A percentile compares a stretch with the other conserved stretches of the same genome.
These are phyloP conservation scores for Penicillium expansum DNA, from an alignment of 2,329 filamentous ascomycete genomes.

Conservation along the genomic window DNA sequence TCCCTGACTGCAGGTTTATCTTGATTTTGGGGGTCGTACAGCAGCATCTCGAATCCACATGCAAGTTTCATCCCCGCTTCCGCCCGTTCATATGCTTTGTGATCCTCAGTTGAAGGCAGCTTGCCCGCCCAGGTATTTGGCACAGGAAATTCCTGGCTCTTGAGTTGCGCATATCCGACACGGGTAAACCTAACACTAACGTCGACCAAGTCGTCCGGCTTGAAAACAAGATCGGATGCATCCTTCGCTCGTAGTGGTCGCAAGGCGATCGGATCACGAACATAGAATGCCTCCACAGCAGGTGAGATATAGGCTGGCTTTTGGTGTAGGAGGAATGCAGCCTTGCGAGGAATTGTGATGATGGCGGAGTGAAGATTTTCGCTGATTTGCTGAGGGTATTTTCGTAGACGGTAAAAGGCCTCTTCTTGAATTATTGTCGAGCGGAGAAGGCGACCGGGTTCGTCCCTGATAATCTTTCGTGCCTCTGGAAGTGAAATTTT, in stretches of 20 bases:
- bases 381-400: conserved; percentile 74
- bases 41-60: conserved; percentile 86
- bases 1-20: conserved; percentile 70
- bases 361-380: conserved; percentile 73
- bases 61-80: conserved; percentile 86
- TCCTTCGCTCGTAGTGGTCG: conserved; percentile 63
- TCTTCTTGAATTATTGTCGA: conserved; percentile 77
- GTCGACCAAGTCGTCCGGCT: conserved; percentile 74
- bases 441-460: conserved; percentile 61
- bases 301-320: conserved; percentile 75
- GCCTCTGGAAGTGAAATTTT: conserved; percentile 65
- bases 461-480: conserved; percentile 56
- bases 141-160: conserved; percentile 74
- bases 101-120: conserved; percentile 37
- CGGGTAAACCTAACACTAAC: conserved; percentile 80
- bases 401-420: conserved; percentile 82
- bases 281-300: conserved; percentile 87
- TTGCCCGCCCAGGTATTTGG: conserved; percentile 57
- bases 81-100: conserved; percentile 49
- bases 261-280: conserved; percentile 76
- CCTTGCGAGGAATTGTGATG: conserved; percentile 72
- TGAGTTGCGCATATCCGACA: conserved; percentile 85
- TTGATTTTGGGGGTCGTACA: conserved; percentile 64
- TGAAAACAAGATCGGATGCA: conserved; percentile 59
- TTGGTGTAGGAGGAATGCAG: conserved; percentile 75